These are phyloP conservation scores for Pilasporangium apinafurcum DNA, from an alignment of 352 stramenopile genomes.

Conservation along the genomic window DNA sequence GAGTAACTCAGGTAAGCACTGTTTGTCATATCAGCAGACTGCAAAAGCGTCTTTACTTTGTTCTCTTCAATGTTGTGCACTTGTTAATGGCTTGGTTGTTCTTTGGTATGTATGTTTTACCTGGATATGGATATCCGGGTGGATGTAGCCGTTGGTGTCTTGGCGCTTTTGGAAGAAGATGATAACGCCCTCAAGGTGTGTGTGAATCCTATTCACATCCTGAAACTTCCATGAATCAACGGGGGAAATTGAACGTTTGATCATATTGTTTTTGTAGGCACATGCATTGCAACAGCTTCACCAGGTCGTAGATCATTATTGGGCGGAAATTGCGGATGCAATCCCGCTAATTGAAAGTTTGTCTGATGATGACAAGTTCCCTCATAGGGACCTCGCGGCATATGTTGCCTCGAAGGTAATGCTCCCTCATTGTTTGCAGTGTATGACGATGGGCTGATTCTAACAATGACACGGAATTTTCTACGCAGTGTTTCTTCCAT, in stretches of 20 bases:
- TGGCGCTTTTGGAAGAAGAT: constrained; percentile 89
- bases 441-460: too few relatives aligned
- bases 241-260: constrained; percentile 1
- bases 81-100: too few relatives aligned
- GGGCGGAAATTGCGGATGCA: constrained; percentile 91
- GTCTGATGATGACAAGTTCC: constrained; percentile 91
- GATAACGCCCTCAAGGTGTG: constrained; percentile 84
- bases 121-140: constrained; percentile 25
- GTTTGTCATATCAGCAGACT: neutral
- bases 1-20: neutral
- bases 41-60: neutral
- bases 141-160: constrained; percentile 68
- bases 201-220: neutral
- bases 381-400: constrained; percentile 87
- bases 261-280: constrained; percentile 24
- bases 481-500: constrained; percentile 94
- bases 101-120: constrained; percentile 12
- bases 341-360: constrained; percentile 91
- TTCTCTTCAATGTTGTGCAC: too few relatives aligned
- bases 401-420: constrained; percentile 88
- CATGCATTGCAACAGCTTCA: constrained; percentile 91
- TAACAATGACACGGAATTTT: too few relatives aligned
- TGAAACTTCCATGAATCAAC: neutral
- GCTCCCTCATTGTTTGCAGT: too few relatives aligned
- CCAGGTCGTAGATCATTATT: constrained; percentile 91